Evolutionary conservation across 371 early-diverging fungal genomes (phyloP), one percentile per base, ranked within the genome.

Genomic region (Synchytrium microbalum): DNA sequence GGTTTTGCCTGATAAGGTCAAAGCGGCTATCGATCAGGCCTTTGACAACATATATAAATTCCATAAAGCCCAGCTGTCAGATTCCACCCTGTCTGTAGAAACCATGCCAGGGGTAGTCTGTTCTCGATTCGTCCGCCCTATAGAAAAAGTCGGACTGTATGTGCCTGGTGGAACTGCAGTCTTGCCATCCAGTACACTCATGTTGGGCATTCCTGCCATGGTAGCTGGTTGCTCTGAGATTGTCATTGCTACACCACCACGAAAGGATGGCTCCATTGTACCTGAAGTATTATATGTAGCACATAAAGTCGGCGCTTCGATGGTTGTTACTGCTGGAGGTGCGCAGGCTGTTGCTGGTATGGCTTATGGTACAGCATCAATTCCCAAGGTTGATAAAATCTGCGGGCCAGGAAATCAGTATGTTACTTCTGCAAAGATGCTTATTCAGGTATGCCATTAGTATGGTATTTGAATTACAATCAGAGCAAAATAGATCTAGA

Each of bases 391-490:
- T 0, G 97, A 96, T 76, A 98, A 98, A 84, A 96, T 98, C 71
- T 96, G 92, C 74, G 98, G 98, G 54, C 98, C 97, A 23, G 98
- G 98, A 55, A 98, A 98, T 74, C 98, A 98, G 75, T 98, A 90
- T 73, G 98, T 98, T 14, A 98, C 98, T 2, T 93, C 96, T 1
- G 96, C 98, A 62, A 98, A 98, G 80, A 95, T 98, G 95, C 69
- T 91, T 32, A 88, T 88, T 0, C 95, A 90, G 76, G 83, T 80
- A 74, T 60, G 32, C 59, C 8, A 31, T 10, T 26, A 16, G 16
- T 2, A 28, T 70, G 25, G 32, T 67, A 19, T 63, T 1, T 1
- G 23, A 63, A n/a, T 64, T n/a, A 28, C 31, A 1, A 57, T 61
- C 23, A 14, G 23, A 51, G 51, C 23, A 51, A 14, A 14, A 51